A percentile compares a stretch with the other conserved stretches of the same genome.
Evolutionary conservation across 306 rosid genomes (phyloP).

Genomic region (Comarum palustre): DNA sequence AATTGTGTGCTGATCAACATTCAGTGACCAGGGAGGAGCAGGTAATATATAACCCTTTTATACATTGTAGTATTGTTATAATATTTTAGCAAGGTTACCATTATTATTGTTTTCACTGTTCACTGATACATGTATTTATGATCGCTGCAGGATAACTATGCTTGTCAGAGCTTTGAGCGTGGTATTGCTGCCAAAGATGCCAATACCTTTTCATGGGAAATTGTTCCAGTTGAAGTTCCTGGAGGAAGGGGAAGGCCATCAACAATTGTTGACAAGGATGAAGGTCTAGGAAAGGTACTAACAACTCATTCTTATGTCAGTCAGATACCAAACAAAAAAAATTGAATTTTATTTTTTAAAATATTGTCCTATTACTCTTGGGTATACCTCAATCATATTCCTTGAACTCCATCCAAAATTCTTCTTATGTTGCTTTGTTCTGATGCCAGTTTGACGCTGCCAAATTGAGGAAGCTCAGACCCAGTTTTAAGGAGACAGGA

Average conservation of each 20-base stretch:
- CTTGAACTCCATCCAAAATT: neutral
- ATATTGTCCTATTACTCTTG: neutral
- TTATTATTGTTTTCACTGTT: constrained; percentile 19
- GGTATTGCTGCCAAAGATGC: constrained; percentile 82
- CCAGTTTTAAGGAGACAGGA: constrained; percentile 90
- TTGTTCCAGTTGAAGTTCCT: constrained; percentile 87
- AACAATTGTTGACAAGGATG: constrained; percentile 71
- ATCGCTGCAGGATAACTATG: constrained; percentile 65
- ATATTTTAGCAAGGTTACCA: neutral
- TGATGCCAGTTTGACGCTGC: constrained; percentile 78
- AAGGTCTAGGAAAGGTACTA: constrained; percentile 87
- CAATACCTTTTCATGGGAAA: constrained; percentile 85
- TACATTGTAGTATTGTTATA: neutral
- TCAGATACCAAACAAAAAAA: neutral
- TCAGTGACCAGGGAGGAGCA: constrained; percentile 76
- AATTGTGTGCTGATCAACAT: constrained; percentile 87
- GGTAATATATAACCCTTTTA: constrained; percentile 38
- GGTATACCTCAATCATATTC: neutral
- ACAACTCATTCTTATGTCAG: constrained; percentile 5
- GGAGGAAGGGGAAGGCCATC: constrained; percentile 98
- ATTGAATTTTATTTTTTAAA: neutral
- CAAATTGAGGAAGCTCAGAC: constrained; percentile 92
- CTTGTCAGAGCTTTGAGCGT: constrained; percentile 88
- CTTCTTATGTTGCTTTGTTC: constrained; percentile 22
- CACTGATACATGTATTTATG: constrained; percentile 22